Evolutionary conservation across 2,329 filamentous ascomycete species (phyloP).

Genomic region (Penicillium sumatraense): DNA sequence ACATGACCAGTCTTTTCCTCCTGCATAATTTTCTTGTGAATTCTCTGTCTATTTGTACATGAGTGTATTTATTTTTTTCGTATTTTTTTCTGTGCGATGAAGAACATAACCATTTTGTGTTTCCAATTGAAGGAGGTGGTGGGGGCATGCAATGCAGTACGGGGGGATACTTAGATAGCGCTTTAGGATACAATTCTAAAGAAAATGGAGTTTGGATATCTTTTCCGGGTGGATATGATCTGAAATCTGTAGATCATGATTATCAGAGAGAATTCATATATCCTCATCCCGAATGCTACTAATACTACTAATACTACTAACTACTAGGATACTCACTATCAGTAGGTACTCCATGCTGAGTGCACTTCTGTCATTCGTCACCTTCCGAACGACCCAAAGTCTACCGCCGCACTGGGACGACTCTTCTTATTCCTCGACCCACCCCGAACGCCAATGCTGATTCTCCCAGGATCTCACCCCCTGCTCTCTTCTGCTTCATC

Average conservation of each 20-base stretch:
- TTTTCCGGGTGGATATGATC: slow-evolving; percentile 5
- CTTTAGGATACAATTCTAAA: too few relatives aligned
- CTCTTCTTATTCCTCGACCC: slow-evolving; percentile 10
- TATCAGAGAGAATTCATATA: too few relatives aligned
- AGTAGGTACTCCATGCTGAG: neutral
- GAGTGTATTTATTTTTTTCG: slow-evolving; percentile 7
- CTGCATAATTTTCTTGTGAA: slow-evolving; percentile 20
- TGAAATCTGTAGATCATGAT: slow-evolving; percentile 12
- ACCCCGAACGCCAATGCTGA: slow-evolving; percentile 7
- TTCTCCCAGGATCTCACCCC: slow-evolving; percentile 1
- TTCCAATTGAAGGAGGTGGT: too few relatives aligned
- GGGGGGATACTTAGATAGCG: too few relatives aligned
- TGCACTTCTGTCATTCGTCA: neutral
- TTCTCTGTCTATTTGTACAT: slow-evolving; percentile 15
- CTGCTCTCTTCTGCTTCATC: slow-evolving; percentile 1
- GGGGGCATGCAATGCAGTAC: neutral
- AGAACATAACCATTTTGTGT: too few relatives aligned
- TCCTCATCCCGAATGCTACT: too few relatives aligned
- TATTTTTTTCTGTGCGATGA: slow-evolving; percentile 9
- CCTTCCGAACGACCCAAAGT: neutral
- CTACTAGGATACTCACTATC: too few relatives aligned
- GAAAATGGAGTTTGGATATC: slow-evolving; percentile 1
- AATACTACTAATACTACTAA: neutral
- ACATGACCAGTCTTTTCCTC: slow-evolving; percentile 22
- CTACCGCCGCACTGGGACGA: neutral